phyloP scores from a whole-genome alignment of 2,329 filamentous ascomycete species.

The Fusarium sp. region DNA sequence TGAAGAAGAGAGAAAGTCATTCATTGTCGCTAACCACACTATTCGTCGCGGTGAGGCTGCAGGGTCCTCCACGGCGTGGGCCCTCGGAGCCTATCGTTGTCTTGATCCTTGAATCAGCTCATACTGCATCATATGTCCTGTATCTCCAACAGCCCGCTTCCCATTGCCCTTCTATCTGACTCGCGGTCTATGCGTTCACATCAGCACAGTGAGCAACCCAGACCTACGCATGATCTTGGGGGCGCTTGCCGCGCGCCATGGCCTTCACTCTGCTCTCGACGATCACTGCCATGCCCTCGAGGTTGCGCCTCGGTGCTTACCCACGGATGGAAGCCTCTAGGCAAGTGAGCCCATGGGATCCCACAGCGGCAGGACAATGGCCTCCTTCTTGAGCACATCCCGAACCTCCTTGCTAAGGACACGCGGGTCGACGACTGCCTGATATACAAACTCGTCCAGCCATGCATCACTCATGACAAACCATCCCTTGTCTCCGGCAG shows the following conservation, averaged over 20 bases:
- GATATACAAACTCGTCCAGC: constrained; percentile 87
- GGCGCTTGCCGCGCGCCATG: neutral
- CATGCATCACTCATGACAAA: constrained; percentile 89
- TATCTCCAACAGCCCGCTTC: constrained; percentile 11
- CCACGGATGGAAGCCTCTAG: constrained; percentile 45
- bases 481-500: constrained; percentile 80
- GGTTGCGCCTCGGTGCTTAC: neutral
- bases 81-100: constrained; percentile 1
- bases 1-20: constrained; percentile 10
- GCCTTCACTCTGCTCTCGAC: neutral
- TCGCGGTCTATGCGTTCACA: constrained; percentile 2
- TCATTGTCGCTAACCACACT: constrained; percentile 23
- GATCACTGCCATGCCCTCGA: neutral
- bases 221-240: neutral
- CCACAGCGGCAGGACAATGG: constrained; percentile 80
- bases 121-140: constrained; percentile 17
- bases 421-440: constrained; percentile 83
- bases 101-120: constrained; percentile 24
- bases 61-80: constrained; percentile 1
- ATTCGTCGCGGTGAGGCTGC: constrained; percentile 15
- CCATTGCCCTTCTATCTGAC: neutral
- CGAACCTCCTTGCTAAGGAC: constrained; percentile 74
- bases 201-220: neutral
- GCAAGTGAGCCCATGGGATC: constrained; percentile 84
- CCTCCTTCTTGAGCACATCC: constrained; percentile 77